phyloP scores from a whole-genome alignment of 2,329 filamentous ascomycete genomes.

The Aspergillus spinulosporus region DNA sequence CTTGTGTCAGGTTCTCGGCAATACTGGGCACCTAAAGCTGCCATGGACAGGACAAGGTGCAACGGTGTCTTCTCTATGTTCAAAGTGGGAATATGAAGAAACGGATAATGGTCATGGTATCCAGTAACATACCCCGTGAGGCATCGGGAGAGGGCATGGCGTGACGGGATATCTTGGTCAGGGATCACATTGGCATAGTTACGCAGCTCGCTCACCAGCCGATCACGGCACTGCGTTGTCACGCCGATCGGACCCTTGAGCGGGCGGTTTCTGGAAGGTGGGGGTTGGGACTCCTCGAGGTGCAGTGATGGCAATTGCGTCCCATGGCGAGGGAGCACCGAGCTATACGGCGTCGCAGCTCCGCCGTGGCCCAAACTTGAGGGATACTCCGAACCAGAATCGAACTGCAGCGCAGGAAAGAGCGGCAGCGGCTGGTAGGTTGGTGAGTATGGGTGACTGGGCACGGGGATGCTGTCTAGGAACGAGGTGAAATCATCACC shows the following conservation, averaged over 20 bases:
- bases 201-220: conserved; percentile 24
- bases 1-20: conserved; percentile 37
- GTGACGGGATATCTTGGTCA: conserved; percentile 30
- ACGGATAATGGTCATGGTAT: conserved; percentile 37
- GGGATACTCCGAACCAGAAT: conserved; percentile 26
- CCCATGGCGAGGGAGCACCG: conserved; percentile 36
- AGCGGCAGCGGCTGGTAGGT: conserved; percentile 36
- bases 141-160: conserved; percentile 36
- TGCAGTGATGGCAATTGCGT: conserved; percentile 37
- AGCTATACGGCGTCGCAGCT: conserved; percentile 28
- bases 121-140: conserved; percentile 36
- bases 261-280: conserved; percentile 26
- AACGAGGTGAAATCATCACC: conserved; percentile 39
- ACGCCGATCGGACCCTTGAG: conserved; percentile 32
- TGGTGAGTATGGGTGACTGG: conserved; percentile 36
- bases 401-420: conserved; percentile 32
- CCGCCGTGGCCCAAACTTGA: conserved; percentile 23
- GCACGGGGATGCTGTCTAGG: conserved; percentile 35
- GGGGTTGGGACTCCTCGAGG: conserved; percentile 30
- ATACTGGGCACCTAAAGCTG: conserved; percentile 34
- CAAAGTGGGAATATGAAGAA: conserved; percentile 36
- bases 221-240: conserved; percentile 34
- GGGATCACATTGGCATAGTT: conserved; percentile 33
- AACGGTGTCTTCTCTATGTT: conserved; percentile 28
- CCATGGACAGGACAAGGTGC: conserved; percentile 34